These are phyloP conservation scores for Fusarium sp. DNA, from an alignment of 2,329 filamentous ascomycete species.

Conservation along the genomic window DNA sequence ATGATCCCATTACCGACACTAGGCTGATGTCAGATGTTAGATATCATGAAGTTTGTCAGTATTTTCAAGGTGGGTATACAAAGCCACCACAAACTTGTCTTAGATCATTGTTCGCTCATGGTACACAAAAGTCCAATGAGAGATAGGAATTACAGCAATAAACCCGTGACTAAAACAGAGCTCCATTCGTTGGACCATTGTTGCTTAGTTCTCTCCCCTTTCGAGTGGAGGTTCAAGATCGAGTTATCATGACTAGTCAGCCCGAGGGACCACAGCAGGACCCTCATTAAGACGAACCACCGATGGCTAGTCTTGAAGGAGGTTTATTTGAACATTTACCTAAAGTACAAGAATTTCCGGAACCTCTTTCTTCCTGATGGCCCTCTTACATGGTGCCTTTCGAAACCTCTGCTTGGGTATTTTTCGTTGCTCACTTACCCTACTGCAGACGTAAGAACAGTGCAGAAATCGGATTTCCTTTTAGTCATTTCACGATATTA, in stretches of 20 bases:
- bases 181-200: background rate
- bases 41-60: slow-evolving; percentile 32
- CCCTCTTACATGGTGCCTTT: background rate
- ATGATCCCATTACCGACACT: background rate
- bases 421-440: background rate
- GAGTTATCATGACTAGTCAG: slow-evolving; percentile 11
- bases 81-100: slow-evolving; percentile 8
- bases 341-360: background rate
- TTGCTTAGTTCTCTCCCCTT: background rate
- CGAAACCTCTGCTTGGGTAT: background rate
- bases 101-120: slow-evolving; percentile 2
- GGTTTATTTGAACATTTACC: background rate
- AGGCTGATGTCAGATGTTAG: slow-evolving; percentile 10
- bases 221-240: slow-evolving; percentile 7
- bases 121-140: background rate
- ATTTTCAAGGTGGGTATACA: slow-evolving; percentile 9
- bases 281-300: background rate
- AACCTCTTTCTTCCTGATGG: background rate
- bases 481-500: background rate
- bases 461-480: background rate
- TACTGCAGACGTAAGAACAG: background rate
- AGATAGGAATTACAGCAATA: background rate
- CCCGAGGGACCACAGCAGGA: background rate
- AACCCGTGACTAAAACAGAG: background rate
- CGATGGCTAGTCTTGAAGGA: background rate